A percentile compares a stretch with the other conserved stretches of the same genome.
These are phyloP conservation scores for Hirschfeldia incana DNA, from an alignment of 345 rosid species.

Conservation along the genomic window DNA sequence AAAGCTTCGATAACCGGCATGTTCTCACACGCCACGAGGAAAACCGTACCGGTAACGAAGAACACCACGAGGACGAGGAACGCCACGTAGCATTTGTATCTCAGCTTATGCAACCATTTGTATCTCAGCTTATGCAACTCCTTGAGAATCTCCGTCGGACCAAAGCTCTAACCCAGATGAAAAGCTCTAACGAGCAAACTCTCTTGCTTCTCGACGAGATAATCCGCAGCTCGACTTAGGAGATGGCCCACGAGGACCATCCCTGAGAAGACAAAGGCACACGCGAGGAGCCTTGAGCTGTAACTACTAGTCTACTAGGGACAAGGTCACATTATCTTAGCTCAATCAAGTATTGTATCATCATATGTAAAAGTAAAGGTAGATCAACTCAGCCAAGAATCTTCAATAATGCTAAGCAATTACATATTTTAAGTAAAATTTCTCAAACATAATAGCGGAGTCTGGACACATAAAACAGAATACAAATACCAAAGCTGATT, in stretches of 20 bases:
- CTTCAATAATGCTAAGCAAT: too few species aligned
- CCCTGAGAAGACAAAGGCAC: constrained; percentile 75
- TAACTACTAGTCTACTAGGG: too few species aligned
- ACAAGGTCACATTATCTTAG: constrained; percentile 85
- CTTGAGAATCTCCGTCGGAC: constrained; percentile 46
- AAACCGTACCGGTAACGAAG: constrained; percentile 49
- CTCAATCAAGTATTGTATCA: too few species aligned
- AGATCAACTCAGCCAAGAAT: too few species aligned
- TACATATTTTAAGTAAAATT: too few species aligned
- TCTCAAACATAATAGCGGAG: too few species aligned
- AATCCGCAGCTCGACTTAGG: constrained; percentile 75
- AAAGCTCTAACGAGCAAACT: constrained; percentile 63
- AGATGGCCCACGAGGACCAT: constrained; percentile 67
- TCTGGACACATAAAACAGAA: too few species aligned
- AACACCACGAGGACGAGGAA: constrained; percentile 46
- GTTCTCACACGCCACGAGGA: constrained; percentile 50
- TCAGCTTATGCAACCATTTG: constrained; percentile 59
- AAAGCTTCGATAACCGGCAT: constrained; percentile 56
- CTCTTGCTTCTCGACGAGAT: constrained; percentile 87
- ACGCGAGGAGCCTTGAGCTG: constrained; percentile 63
- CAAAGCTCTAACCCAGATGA: constrained; percentile 43
- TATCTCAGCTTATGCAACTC: constrained; percentile 57
- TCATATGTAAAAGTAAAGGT: too few species aligned
- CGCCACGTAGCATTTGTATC: constrained; percentile 55
- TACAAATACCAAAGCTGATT: too few species aligned